Base-by-base conservation (phyloP, 139 green algal genomes). In the Asterochloris sp. region DNA sequence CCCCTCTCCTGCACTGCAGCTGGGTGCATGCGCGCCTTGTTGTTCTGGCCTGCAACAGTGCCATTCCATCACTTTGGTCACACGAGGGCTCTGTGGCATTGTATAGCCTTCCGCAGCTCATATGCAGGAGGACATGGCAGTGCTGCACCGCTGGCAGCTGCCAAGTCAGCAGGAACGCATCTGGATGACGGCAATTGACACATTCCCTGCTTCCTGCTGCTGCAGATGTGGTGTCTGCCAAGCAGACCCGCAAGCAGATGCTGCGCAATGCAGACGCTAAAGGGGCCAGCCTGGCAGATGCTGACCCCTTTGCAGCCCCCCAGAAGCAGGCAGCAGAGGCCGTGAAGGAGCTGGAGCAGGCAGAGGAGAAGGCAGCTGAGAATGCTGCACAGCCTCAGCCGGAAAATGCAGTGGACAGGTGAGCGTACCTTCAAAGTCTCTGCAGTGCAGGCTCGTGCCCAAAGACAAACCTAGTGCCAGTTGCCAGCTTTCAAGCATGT, bases 331-430 rank as follows among this genome's bases (percentile, higher is more conserved):
- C 66, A 73, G 66, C 66, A 54, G 62, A 80, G 27, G 76, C 69
- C 38, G 71, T 47, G 47, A 71, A 84, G 12, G 66, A 84, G 71
- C 21, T 21, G 28, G 79, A 60, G 71, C 62, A 85, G 15, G 75
- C 79, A 29, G 73, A 67, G 74, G 76, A 85, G 26, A 67, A 66
- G 21, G 75, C 64, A 26, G 82, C 82, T 74, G 82, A 80, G 16
- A 75, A 67, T 63, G 47, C 68, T 54, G 60, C 82, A 13, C 74
- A 78, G 13, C 69, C 77, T 26, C 62, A 76, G 66, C 62, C 74
- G 60, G 80, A 76, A 54, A 71, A 63, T 69, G 78, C 62, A 15
- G 67, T 67, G 0, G 62, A 76, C 21, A 6, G 66, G 66, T 73
- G 66, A 73, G 66, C 66, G 4, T 73, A 24, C 21, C 66, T 26